phyloP scores from a whole-genome alignment of 495 filamentous ascomycete species.

The Penicillium paxilli region DNA sequence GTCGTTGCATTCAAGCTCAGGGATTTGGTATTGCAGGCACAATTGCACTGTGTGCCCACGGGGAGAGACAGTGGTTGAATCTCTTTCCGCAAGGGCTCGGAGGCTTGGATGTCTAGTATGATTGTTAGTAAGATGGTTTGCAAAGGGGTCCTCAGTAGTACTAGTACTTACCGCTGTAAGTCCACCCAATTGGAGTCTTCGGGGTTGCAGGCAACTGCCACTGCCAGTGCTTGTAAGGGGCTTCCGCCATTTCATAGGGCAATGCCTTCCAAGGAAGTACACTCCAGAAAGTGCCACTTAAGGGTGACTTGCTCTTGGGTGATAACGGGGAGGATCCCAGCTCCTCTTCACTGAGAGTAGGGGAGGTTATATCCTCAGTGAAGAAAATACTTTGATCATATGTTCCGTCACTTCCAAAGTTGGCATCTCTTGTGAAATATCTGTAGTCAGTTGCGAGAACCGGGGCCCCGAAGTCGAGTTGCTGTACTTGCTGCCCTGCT shows the following conservation, averaged over 20 bases:
- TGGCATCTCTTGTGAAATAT: too few species aligned
- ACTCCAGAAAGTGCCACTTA: not conserved
- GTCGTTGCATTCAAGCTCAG: not conserved
- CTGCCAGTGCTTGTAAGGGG: too few species aligned
- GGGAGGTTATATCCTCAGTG: not conserved
- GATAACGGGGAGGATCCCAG: not conserved
- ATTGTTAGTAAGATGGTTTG: too few species aligned
- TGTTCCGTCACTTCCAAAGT: not conserved
- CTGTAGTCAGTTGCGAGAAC: too few species aligned
- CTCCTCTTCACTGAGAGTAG: not conserved
- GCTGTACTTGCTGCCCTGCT: too few species aligned
- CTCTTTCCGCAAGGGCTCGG: not conserved
- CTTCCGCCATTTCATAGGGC: too few species aligned
- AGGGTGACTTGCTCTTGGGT: not conserved
- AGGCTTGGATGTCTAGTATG: too few species aligned
- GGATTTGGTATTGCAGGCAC: not conserved
- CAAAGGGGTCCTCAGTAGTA: too few species aligned
- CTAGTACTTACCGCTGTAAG: not conserved
- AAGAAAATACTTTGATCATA: not conserved
- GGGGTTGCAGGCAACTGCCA: too few species aligned
- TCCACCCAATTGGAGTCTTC: too few species aligned
- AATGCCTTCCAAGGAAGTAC: not conserved
- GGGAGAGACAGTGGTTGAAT: not conserved
- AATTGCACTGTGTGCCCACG: slow-evolving; percentile 5
- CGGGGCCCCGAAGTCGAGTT: too few species aligned